Base-by-base conservation (phyloP, 2,329 filamentous ascomycete species). In the Furcasterigmium sp. region DNA sequence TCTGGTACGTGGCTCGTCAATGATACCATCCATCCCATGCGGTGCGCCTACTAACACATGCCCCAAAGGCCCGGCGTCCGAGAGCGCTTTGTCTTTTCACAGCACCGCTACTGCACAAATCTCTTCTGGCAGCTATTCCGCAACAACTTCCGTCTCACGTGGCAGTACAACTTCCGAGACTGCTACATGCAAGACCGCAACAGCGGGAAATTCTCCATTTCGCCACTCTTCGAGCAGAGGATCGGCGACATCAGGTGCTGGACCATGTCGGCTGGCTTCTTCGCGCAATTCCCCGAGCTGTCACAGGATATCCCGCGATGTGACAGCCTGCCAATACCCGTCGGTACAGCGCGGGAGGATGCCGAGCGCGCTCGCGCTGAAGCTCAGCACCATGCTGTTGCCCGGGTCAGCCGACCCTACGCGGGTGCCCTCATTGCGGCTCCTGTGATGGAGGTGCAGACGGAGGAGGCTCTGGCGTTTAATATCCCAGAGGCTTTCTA, bases 51-150 rank as follows among this genome's bases (percentile, higher is more conserved):
- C n/a, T 15, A 26, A 42, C 9, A 1, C 18, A 15, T 21, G 6
- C 13, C 4, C 7, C 19, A n/a, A 7, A 59, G 56, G 57, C 57
- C 58, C 0, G 57, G 56, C 1, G 15, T 59, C 0, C 47, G 56
- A n/a, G 56, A 60, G 19, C 56, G 56, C 4, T 56, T 60, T 32
- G 46, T 57, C 0, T 56, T 57, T 36, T 46, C 45, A 0, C 55
- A 60, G n/a, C 57, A 59, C 18, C 52, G 45, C 15, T 60, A 58
- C 37, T 60, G 57, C 37, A 48, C 44, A n/a, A 60, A 60, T 39
- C 25, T 47, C 4, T 59, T 60, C 41, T 60, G 56, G 57, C 51
- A 55, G 4, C 45, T 56, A 1, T 52, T 60, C 15, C 45, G 41
- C 8, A 21, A 46, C 3, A 52, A 48, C 21, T 20, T 60, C 7